Percentiles rank a stretch among this genome's conserved stretches.
Evolutionary conservation across 306 rosid genomes (phyloP).

Genomic region (Vigna radiata): DNA sequence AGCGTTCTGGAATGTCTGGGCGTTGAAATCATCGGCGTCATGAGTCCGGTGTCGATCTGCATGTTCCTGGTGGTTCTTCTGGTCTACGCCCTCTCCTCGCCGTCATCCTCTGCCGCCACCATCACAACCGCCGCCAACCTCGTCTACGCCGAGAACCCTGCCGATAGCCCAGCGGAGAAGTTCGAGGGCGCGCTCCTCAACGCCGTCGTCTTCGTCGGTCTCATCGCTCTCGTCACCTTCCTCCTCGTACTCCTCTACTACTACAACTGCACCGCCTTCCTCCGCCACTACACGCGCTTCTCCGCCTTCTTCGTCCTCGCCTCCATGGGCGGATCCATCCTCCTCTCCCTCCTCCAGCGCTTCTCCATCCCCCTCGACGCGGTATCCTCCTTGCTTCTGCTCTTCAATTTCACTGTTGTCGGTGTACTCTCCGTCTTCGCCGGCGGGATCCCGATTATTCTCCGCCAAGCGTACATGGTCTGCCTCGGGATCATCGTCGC

Average conservation of each 20-base stretch:
- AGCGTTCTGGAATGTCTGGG: constrained; percentile 85
- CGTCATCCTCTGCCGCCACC: constrained; percentile 47
- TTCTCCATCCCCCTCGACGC: constrained; percentile 84
- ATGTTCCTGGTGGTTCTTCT: constrained; percentile 87
- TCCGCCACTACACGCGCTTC: constrained; percentile 88
- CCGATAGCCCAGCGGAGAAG: constrained; percentile 77
- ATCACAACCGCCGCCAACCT: constrained; percentile 89
- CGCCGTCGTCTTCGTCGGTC: constrained; percentile 80
- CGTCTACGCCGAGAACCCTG: constrained; percentile 79
- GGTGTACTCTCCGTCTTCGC: constrained; percentile 87
- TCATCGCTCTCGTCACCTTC: constrained; percentile 80
- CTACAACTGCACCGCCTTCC: constrained; percentile 84
- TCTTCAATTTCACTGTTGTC: constrained; percentile 78
- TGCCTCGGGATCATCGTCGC: constrained; percentile 87
- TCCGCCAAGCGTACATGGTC: constrained; percentile 82
- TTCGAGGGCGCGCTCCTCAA: constrained; percentile 91
- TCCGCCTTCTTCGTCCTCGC: constrained; percentile 87
- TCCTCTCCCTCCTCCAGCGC: constrained; percentile 69
- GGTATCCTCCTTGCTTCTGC: constrained; percentile 66
- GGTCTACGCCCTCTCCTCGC: constrained; percentile 79
- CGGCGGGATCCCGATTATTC: constrained; percentile 69
- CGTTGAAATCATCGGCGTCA: constrained; percentile 85
- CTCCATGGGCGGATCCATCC: constrained; percentile 88
- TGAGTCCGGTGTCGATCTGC: constrained; percentile 96
- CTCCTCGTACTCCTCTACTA: constrained; percentile 83